Percentiles rank a stretch among this genome's conserved stretches.
Evolutionary conservation across 306 rosid genomes (phyloP).

Genomic region (Pterocarpus santalinus): DNA sequence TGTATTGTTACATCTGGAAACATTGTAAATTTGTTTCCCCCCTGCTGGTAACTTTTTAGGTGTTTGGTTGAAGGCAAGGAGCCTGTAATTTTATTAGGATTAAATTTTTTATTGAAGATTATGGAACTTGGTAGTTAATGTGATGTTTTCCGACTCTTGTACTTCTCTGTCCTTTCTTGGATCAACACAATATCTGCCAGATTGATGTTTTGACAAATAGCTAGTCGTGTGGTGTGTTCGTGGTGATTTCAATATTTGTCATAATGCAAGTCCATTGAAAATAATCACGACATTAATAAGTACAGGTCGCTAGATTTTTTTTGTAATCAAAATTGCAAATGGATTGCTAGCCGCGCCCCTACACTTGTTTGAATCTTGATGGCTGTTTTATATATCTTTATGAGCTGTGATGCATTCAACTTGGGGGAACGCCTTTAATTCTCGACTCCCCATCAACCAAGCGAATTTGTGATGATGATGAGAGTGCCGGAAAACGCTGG

Average conservation of each 20-base stretch:
- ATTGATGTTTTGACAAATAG: constrained; percentile 8
- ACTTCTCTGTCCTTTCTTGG: background rate
- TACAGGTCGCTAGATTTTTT: background rate
- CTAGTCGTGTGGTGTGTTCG: background rate
- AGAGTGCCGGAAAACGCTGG: too few species aligned
- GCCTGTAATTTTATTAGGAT: constrained; percentile 46
- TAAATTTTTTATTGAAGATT: constrained; percentile 10
- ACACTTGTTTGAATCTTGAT: background rate
- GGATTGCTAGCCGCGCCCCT: background rate
- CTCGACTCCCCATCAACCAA: background rate
- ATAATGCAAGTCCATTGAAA: background rate
- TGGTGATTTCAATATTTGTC: background rate
- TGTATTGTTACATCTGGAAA: constrained; percentile 24
- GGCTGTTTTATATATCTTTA: background rate
- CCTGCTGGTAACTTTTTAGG: constrained; percentile 31
- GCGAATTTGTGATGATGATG: too few species aligned
- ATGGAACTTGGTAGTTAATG: constrained; percentile 25
- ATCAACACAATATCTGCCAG: background rate
- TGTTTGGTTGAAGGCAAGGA: constrained; percentile 34
- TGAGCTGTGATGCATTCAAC: background rate
- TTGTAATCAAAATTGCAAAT: too few species aligned
- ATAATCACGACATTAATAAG: background rate
- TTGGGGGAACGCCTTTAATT: background rate
- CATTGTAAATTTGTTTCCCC: constrained; percentile 38
- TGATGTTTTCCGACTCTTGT: constrained; percentile 1